Evolutionary conservation across 768 basidiomycete genomes (phyloP).

Genomic region (Rhodotorula sphaerocarpa): DNA sequence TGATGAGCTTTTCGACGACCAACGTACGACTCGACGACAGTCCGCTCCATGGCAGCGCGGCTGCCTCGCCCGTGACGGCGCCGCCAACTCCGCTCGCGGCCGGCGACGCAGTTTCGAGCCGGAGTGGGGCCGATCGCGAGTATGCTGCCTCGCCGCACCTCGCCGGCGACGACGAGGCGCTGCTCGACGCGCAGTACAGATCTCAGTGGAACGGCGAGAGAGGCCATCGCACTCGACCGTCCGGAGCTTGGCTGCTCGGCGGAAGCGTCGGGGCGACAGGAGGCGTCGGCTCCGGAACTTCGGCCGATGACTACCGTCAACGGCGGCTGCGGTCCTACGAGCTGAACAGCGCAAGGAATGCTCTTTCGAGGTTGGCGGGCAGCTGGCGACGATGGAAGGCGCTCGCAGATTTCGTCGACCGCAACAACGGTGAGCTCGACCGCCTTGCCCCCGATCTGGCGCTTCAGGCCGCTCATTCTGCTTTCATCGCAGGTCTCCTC

Average conservation of each 20-base stretch:
- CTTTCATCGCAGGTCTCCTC: slow-evolving; percentile 11
- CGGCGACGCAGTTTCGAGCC: too few species aligned
- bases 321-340: too few species aligned
- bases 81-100: too few species aligned
- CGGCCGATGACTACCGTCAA: not conserved
- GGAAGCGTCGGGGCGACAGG: not conserved
- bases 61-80: not conserved
- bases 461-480: not conserved
- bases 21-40: not conserved
- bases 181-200: too few species aligned
- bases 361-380: too few species aligned
- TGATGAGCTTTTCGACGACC: too few species aligned
- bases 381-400: not conserved
- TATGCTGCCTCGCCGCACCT: too few species aligned
- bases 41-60: not conserved
- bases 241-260: not conserved
- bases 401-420: not conserved
- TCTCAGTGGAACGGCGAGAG: too few species aligned
- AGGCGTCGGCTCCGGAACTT: not conserved
- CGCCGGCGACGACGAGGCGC: too few species aligned
- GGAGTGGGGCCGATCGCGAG: too few species aligned
- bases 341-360: too few species aligned
- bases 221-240: not conserved
- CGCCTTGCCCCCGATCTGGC: not conserved
- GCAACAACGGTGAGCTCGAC: slow-evolving; percentile 6